phyloP scores from a whole-genome alignment of 192 early-diverging fungal genomes.

The Coemansia sp. region DNA sequence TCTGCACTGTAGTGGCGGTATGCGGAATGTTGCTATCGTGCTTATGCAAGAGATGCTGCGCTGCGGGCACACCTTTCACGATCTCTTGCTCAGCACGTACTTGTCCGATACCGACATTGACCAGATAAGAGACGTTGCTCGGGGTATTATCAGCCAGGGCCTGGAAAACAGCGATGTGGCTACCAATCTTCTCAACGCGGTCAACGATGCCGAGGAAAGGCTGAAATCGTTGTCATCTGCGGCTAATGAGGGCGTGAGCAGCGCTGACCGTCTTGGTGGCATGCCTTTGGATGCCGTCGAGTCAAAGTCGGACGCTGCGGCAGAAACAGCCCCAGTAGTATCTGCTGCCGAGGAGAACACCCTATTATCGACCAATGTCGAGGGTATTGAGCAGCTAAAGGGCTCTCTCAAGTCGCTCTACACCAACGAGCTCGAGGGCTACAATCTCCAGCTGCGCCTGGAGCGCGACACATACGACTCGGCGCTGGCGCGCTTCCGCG shows the following conservation, averaged over 20 bases:
- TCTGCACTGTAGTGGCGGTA: conserved; percentile 26
- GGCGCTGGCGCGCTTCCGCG: conserved; percentile 64
- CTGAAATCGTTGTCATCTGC: conserved; percentile 18
- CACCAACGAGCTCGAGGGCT: conserved; percentile 57
- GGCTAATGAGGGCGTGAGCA: neutral
- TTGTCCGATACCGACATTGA: conserved; percentile 46
- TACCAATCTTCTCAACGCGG: conserved; percentile 26
- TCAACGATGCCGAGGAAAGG: conserved; percentile 31
- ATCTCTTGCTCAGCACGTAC: conserved; percentile 51
- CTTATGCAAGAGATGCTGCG: conserved; percentile 54
- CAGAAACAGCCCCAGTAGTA: neutral
- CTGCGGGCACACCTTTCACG: conserved; percentile 35
- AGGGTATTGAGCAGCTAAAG: conserved; percentile 76
- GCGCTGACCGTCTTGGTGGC: too few species aligned
- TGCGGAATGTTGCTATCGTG: conserved; percentile 41
- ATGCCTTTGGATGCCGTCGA: neutral
- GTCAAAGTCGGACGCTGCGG: neutral
- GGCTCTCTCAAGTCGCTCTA: conserved; percentile 62
- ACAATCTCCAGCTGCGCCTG: conserved; percentile 74
- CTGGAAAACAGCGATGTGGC: conserved; percentile 30
- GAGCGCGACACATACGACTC: conserved; percentile 80
- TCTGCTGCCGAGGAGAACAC: conserved; percentile 21
- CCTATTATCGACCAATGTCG: conserved; percentile 55
- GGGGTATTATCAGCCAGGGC: conserved; percentile 16
- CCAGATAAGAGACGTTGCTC: conserved; percentile 46